phyloP scores from a whole-genome alignment of 371 early-diverging fungal genomes.

The Lichtheimia corymbifera region DNA sequence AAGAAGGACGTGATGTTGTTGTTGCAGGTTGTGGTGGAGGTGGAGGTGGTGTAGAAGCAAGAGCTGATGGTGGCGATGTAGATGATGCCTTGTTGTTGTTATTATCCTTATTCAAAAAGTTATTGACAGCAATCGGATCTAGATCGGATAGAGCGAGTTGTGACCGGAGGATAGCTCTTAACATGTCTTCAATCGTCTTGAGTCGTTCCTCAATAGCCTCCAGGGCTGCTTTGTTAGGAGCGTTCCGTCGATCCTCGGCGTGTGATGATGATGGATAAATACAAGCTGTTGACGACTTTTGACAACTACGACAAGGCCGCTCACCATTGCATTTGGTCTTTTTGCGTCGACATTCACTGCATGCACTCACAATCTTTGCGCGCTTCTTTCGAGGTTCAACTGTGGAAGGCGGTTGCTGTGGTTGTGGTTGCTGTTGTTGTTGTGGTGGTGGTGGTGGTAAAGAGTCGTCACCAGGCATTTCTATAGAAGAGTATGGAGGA shows the following conservation, averaged over 20 bases:
- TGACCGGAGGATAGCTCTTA: constrained; percentile 34
- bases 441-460: constrained; percentile 1
- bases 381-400: constrained; percentile 42
- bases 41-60: not conserved
- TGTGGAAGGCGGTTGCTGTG: constrained; percentile 1
- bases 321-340: constrained; percentile 60
- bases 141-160: constrained; percentile 7
- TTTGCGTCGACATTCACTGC: constrained; percentile 57
- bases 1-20: too few relatives aligned
- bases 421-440: constrained; percentile 2
- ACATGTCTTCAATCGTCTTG: constrained; percentile 50
- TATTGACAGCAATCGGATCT: constrained; percentile 27
- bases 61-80: not conserved
- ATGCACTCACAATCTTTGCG: constrained; percentile 59
- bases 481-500: too few relatives aligned
- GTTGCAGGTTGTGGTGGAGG: too few relatives aligned
- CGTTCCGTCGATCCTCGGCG: constrained; percentile 37
- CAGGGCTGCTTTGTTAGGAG: constrained; percentile 35
- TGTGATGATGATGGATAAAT: constrained; percentile 30
- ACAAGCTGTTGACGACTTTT: constrained; percentile 41
- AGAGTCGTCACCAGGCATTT: too few relatives aligned
- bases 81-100: not conserved
- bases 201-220: constrained; percentile 48
- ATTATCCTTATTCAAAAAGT: constrained; percentile 22
- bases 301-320: constrained; percentile 54